These are phyloP conservation scores for Solanum bulbocastanum DNA, from an alignment of 257 asterid species.

Conservation along the genomic window DNA sequence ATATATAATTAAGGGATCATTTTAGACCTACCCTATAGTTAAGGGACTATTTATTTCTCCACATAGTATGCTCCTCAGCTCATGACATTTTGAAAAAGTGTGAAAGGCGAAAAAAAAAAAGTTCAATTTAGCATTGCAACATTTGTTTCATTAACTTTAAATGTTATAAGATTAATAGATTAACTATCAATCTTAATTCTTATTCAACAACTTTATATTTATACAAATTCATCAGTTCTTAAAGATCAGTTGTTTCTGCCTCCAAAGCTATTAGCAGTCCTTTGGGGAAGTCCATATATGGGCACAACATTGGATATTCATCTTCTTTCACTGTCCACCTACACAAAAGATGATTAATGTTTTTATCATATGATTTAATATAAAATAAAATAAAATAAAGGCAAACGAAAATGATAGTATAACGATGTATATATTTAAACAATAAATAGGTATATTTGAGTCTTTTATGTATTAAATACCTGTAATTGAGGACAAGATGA, in stretches of 20 bases:
- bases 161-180: neutral
- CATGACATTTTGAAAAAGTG: neutral
- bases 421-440: neutral
- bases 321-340: slow-evolving; percentile 62
- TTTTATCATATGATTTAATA: too few species aligned
- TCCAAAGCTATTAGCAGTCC: slow-evolving; percentile 39
- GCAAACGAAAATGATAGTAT: neutral
- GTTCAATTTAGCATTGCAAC: neutral
- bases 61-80: neutral
- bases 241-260: neutral
- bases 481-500: slow-evolving; percentile 53
- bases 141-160: too few species aligned
- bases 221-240: neutral
- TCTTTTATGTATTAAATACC: slow-evolving; percentile 1
- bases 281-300: slow-evolving; percentile 57
- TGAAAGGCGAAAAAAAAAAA: neutral
- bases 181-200: neutral
- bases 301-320: slow-evolving; percentile 43
- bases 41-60: too few species aligned
- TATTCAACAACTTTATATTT: neutral
- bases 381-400: too few species aligned
- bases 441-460: too few species aligned
- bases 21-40: too few species aligned
- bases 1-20: too few species aligned
- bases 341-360: too few species aligned